A percentile compares a stretch with the other conserved stretches of the same genome.
Evolutionary conservation across 1,139 yeast genomes (phyloP).

Genomic region (Hansenula lynferdii): DNA sequence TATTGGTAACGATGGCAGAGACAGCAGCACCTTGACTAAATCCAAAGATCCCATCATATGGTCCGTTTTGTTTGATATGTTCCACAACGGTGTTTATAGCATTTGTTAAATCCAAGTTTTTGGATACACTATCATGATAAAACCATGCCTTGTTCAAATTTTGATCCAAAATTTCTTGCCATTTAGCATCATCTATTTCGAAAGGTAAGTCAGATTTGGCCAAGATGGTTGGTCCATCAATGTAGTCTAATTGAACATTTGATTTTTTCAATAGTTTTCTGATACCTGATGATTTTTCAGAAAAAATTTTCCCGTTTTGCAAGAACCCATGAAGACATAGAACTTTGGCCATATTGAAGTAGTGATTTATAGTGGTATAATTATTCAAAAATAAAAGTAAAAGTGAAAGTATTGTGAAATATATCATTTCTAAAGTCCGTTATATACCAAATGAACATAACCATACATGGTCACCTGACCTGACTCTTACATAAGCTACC

Average conservation of each 20-base stretch:
- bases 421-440: too few relatives aligned
- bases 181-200: slow-evolving; percentile 41
- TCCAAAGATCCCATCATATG: slow-evolving; percentile 84
- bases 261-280: slow-evolving; percentile 64
- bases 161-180: slow-evolving; percentile 39
- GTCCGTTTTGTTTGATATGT: slow-evolving; percentile 67
- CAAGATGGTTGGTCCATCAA: slow-evolving; percentile 70
- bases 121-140: slow-evolving; percentile 42
- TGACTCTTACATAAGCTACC: too few relatives aligned
- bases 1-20: slow-evolving; percentile 51
- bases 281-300: slow-evolving; percentile 75
- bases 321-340: slow-evolving; percentile 54
- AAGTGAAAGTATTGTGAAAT: too few relatives aligned
- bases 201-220: slow-evolving; percentile 68
- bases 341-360: slow-evolving; percentile 23
- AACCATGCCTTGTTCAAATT: slow-evolving; percentile 56
- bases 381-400: too few relatives aligned
- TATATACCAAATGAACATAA: too few relatives aligned
- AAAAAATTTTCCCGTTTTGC: slow-evolving; percentile 71
- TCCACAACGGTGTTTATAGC: slow-evolving; percentile 49
- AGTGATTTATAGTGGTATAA: too few relatives aligned
- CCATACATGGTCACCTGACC: too few relatives aligned
- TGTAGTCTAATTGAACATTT: slow-evolving; percentile 65
- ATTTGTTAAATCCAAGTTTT: slow-evolving; percentile 32
- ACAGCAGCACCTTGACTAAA: slow-evolving; percentile 95